Conservation (phyloP, 2,329 filamentous ascomycete genomes). For the Fusarium sterilihyphosum region DNA sequence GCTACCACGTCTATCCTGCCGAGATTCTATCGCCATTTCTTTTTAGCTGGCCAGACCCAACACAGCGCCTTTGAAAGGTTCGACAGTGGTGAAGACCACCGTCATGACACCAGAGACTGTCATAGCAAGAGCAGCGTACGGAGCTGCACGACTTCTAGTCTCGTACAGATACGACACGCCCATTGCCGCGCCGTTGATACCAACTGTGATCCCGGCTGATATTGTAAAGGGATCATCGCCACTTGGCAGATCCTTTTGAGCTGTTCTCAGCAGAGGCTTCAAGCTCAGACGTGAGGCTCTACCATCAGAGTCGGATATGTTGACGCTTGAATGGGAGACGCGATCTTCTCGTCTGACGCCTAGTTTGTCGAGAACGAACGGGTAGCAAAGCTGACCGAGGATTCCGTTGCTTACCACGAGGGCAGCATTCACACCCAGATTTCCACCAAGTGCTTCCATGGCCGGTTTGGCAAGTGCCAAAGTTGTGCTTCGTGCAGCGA, state of each 20-base stretch:
- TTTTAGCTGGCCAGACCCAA: conserved; percentile 46
- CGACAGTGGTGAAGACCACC: conserved; percentile 62
- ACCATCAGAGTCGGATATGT: background rate
- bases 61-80: conserved; percentile 55
- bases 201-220: conserved; percentile 62
- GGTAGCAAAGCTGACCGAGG: conserved; percentile 53
- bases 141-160: conserved; percentile 60
- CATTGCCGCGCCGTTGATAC: conserved; percentile 69
- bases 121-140: conserved; percentile 67
- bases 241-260: conserved; percentile 17
- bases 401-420: conserved; percentile 64
- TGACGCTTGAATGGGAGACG: background rate
- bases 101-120: conserved; percentile 66
- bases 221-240: conserved; percentile 52
- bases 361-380: conserved; percentile 47
- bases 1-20: conserved; percentile 3
- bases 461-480: conserved; percentile 61
- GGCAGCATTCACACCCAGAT: conserved; percentile 58
- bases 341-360: conserved; percentile 32
- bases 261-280: conserved; percentile 3
- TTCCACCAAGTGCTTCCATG: conserved; percentile 56
- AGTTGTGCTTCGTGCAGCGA: conserved; percentile 61
- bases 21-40: background rate
- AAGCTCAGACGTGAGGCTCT: background rate
- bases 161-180: conserved; percentile 68